phyloP scores from a whole-genome alignment of 495 filamentous ascomycete genomes.

The Podospora didyma region DNA sequence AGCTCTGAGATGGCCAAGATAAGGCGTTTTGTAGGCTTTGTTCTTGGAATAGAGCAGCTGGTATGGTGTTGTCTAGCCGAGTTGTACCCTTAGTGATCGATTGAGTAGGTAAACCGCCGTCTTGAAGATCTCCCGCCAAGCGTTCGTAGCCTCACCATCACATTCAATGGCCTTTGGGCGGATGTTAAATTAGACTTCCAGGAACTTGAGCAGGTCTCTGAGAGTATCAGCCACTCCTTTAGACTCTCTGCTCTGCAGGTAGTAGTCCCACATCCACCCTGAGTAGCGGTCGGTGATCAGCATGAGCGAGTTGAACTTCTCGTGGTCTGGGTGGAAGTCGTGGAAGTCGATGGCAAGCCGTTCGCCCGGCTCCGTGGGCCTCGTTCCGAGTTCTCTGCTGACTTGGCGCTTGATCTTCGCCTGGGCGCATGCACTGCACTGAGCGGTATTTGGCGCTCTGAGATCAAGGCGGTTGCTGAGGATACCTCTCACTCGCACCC shows the following conservation, averaged over 20 bases:
- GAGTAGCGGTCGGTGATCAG: not conserved
- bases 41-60: not conserved
- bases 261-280: not conserved
- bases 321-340: not conserved
- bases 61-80: not conserved
- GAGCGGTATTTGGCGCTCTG: not conserved
- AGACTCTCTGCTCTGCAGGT: not conserved
- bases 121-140: not conserved
- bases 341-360: not conserved
- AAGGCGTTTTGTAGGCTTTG: not conserved
- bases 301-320: not conserved
- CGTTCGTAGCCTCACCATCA: not conserved
- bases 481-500: not conserved
- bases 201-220: not conserved
- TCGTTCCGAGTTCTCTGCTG: no score
- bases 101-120: conserved; percentile 1
- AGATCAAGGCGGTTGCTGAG: no score
- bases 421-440: not conserved
- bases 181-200: not conserved
- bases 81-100: not conserved
- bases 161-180: not conserved
- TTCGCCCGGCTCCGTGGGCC: not conserved
- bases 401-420: not conserved
- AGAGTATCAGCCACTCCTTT: not conserved
- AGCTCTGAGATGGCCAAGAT: not conserved